Conservation (phyloP, 352 stramenopile species). For the Globisporangium solare region DNA sequence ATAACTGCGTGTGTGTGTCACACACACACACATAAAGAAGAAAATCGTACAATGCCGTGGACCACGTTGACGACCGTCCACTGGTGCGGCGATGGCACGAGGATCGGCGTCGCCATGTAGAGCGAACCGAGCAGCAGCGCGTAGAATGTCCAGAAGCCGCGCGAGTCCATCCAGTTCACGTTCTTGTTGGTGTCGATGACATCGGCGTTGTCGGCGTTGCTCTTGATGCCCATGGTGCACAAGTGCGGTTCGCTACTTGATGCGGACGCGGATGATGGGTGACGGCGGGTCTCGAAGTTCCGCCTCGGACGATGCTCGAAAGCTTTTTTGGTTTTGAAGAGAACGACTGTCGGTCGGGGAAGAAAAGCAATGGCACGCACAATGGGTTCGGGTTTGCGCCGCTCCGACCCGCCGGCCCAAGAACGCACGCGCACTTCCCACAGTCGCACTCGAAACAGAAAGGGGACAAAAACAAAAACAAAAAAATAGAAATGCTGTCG, state of each 20-base stretch:
- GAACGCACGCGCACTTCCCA: too few species aligned
- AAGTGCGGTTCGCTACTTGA: too few species aligned
- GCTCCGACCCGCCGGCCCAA: too few species aligned
- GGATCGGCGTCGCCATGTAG: conserved; percentile 75
- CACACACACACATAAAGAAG: neutral
- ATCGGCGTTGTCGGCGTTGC: conserved; percentile 20
- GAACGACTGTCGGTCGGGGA: neutral
- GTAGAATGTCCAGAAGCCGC: conserved; percentile 87
- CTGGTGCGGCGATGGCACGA: conserved; percentile 61
- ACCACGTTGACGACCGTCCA: conserved; percentile 86
- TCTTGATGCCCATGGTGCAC: conserved; percentile 6
- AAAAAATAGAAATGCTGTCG: too few species aligned
- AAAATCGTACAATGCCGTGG: conserved; percentile 65
- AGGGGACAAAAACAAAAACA: too few species aligned
- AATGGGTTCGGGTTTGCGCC: too few species aligned
- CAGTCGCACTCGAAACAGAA: too few species aligned
- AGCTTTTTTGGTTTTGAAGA: too few species aligned
- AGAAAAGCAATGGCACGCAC: neutral
- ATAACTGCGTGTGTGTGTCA: conserved; percentile 12
- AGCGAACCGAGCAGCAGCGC: conserved; percentile 67
- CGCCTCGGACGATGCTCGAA: too few species aligned
- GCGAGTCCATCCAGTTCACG: conserved; percentile 89
- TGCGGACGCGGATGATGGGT: too few species aligned
- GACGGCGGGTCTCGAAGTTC: too few species aligned
- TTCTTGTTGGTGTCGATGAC: conserved; percentile 85